phyloP scores from a whole-genome alignment of 345 rosid species.

The Sisymbrium altissimum region DNA sequence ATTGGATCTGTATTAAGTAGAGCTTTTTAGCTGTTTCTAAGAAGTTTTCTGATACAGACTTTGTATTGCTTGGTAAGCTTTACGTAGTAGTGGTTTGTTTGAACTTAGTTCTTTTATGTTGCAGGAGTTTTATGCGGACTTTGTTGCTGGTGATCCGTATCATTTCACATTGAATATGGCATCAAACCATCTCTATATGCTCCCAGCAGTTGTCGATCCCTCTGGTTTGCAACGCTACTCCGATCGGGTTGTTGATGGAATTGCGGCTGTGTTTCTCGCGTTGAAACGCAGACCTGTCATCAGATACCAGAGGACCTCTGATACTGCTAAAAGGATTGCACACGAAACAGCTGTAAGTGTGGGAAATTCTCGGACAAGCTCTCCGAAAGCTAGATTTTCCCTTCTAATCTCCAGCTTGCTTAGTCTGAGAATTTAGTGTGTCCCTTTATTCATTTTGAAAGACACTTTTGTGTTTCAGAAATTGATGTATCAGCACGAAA shows the following conservation, averaged over 20 bases:
- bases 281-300: conserved; percentile 90
- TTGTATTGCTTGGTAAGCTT: neutral
- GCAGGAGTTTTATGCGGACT: conserved; percentile 98
- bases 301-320: conserved; percentile 92
- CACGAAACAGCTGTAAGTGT: conserved; percentile 91
- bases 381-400: neutral
- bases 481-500: conserved; percentile 97
- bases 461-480: conserved; percentile 52
- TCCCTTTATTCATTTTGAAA: conserved; percentile 7
- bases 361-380: neutral
- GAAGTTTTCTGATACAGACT: neutral
- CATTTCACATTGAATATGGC: conserved; percentile 87
- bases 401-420: neutral
- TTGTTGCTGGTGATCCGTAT: conserved; percentile 78
- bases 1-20: neutral
- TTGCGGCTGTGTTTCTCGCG: conserved; percentile 80
- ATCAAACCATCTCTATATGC: conserved; percentile 80
- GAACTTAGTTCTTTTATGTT: conserved; percentile 24
- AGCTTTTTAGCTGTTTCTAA: neutral
- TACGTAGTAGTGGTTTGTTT: neutral
- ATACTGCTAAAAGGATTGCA: conserved; percentile 92
- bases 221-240: conserved; percentile 80
- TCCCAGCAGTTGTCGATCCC: conserved; percentile 97
- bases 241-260: conserved; percentile 84
- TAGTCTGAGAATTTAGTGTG: neutral